Evolutionary conservation across 1,139 yeast species (phyloP).

Genomic region (Diutina sp.): DNA sequence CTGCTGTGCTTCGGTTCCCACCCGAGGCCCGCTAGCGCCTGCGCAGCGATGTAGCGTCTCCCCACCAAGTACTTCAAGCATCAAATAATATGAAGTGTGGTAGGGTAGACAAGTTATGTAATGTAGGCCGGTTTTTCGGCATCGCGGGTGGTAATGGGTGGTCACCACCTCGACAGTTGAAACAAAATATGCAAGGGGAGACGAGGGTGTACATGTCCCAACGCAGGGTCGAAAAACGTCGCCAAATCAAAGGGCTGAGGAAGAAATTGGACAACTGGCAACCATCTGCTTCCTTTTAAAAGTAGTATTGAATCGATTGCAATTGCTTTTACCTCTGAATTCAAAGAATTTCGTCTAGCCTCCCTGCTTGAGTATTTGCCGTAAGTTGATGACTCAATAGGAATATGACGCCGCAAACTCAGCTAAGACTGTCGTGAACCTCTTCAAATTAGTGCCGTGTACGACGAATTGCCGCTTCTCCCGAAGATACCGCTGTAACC

Average conservation of each 20-base stretch:
- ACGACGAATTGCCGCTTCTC: background rate
- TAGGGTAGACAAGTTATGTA: background rate
- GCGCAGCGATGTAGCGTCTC: background rate
- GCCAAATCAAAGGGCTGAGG: background rate
- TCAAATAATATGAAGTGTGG: background rate
- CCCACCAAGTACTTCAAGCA: background rate
- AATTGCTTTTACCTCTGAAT: too few species aligned
- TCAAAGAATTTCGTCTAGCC: too few species aligned
- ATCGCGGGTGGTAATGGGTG: background rate
- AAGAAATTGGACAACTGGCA: background rate
- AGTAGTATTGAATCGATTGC: too few species aligned
- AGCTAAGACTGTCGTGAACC: too few species aligned
- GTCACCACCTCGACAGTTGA: background rate
- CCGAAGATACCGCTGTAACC: background rate
- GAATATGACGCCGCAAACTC: too few species aligned
- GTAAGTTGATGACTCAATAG: too few species aligned
- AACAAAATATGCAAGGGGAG: background rate
- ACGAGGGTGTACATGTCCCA: background rate
- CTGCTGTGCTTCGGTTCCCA: background rate
- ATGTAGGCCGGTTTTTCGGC: background rate
- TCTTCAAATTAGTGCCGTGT: too few species aligned
- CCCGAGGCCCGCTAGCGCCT: background rate
- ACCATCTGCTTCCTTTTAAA: too few species aligned
- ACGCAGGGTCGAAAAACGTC: background rate
- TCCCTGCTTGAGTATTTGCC: too few species aligned